Evolutionary conservation across 805 yeast species (phyloP), one percentile per base, ranked within the genome.

Genomic region (Candida pseudoglaebosa): DNA sequence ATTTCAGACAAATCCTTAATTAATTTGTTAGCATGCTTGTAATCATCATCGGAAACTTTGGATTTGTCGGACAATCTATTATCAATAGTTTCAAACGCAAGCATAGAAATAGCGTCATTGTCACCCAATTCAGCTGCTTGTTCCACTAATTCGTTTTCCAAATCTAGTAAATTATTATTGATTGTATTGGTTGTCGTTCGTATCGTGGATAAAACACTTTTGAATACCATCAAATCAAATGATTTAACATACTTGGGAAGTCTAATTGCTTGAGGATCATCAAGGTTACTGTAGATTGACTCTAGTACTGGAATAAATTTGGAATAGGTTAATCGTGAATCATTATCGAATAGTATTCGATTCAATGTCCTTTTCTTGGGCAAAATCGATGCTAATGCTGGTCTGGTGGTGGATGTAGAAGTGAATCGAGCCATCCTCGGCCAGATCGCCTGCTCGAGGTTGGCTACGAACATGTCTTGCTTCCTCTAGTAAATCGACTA

Each of bases 101-200:
- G 57, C 9, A 85, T 65, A 1, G 91, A 69, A 16, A 89, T 76
- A 0, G 96, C 96, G 57, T 88, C 87, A 45, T 79, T 75, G 50
- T 84, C 78, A 0, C 96, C 96, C 51, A 78, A 51, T 50, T 85
- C 95, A 0, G 95, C 95, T 10, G 95, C 87, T 37, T 73, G 73
- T 43, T 88, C 95, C n/a, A 89, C 73, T 15, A 90, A 57, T 45
- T 77, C 80, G 45, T 80, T 77, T 53, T 89, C 96, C 24, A 87
- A 62, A 10, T 65, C 75, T 4, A 83, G 63, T 15, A 83, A 61
- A 43, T 78, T 64, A 37, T 54, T 71, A 48, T 83, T 80, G 2
- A 75, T 67, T 0, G 82, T 67, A 42, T 81, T 80, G 1, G 90
- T 77, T 24, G 75, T 70, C 4, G 62, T 65, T 31, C 96, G 59